Conservation (phyloP, 129 eudicot species). For the Centella asiatica region DNA sequence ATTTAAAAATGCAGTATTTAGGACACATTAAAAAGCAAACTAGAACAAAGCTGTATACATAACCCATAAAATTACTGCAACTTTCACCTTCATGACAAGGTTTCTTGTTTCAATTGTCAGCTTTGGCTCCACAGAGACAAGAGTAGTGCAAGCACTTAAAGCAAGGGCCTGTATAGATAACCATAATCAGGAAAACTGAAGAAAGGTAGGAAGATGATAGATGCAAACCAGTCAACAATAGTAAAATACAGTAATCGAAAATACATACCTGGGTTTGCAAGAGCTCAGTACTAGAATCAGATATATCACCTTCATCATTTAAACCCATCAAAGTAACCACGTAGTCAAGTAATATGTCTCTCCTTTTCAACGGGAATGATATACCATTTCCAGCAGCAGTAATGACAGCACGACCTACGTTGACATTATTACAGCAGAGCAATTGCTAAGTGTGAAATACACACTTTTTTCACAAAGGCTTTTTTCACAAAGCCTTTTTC, state of each 20-base stretch:
- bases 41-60: conserved; percentile 3
- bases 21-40: neutral
- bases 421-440: conserved; percentile 8
- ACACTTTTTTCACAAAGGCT: no score
- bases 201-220: neutral
- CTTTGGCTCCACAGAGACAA: conserved; percentile 98
- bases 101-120: conserved; percentile 83
- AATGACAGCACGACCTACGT: conserved; percentile 87
- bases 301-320: conserved; percentile 75
- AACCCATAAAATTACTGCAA: conserved; percentile 5
- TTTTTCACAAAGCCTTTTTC: no score
- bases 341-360: conserved; percentile 88
- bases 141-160: conserved; percentile 94
- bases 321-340: conserved; percentile 85
- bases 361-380: conserved; percentile 84
- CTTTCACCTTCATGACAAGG: conserved; percentile 75
- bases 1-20: neutral
- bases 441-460: no score
- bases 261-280: conserved; percentile 73
- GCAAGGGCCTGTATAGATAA: conserved; percentile 69
- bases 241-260: neutral
- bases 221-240: neutral
- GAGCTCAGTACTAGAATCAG: conserved; percentile 75
- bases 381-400: conserved; percentile 85
- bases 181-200: neutral